Conservation (phyloP, 441 rosid genomes). For the Erodium texanum region DNA sequence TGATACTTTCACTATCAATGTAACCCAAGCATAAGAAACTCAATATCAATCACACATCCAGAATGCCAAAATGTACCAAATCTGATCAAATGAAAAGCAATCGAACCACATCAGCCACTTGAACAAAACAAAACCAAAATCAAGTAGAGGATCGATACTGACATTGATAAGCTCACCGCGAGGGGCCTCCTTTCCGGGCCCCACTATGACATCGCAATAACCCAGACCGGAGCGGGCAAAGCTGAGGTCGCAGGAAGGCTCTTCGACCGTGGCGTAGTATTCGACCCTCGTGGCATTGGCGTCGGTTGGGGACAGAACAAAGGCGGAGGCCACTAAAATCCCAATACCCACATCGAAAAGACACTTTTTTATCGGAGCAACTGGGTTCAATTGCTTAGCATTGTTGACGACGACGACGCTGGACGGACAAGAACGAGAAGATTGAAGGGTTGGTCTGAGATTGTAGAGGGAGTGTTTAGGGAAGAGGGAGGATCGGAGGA, state of each 20-base stretch:
- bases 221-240: constrained; percentile 73
- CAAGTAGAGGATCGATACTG: constrained; percentile 16
- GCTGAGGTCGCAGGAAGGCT: constrained; percentile 61
- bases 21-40: too few species aligned
- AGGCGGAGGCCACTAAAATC: constrained; percentile 54
- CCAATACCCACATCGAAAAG: constrained; percentile 45
- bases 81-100: not conserved
- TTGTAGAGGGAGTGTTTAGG: not conserved
- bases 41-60: not conserved
- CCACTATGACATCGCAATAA: constrained; percentile 59
- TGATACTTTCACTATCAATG: too few species aligned
- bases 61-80: not conserved
- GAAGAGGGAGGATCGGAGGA: not conserved
- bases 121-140: not conserved
- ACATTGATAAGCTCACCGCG: constrained; percentile 68
- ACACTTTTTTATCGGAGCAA: constrained; percentile 24
- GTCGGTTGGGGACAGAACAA: constrained; percentile 47
- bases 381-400: constrained; percentile 16
- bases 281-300: constrained; percentile 78
- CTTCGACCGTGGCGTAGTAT: constrained; percentile 77
- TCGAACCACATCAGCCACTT: not conserved
- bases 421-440: not conserved
- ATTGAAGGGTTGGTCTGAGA: not conserved
- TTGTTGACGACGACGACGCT: not conserved
- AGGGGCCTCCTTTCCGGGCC: constrained; percentile 59